phyloP scores from a whole-genome alignment of 305 asterid species.

The Salvia sclarea region DNA sequence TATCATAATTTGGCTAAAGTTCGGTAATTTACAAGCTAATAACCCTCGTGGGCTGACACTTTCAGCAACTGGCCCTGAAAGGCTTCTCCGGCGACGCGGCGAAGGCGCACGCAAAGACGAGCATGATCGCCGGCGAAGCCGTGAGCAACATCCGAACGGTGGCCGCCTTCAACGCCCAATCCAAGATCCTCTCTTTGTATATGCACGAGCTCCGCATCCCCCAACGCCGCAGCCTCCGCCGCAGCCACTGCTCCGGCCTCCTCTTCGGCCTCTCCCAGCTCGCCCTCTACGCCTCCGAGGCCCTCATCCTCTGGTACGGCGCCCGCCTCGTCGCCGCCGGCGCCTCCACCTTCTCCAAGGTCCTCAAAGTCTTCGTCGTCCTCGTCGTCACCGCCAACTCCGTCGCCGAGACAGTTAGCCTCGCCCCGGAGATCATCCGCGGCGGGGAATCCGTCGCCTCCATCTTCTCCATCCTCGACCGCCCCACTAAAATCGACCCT shows the following conservation, averaged over 20 bases:
- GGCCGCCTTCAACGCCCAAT: constrained; percentile 95
- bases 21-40: too few relatives aligned
- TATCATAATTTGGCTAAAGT: too few relatives aligned
- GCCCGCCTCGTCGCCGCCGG: constrained; percentile 79
- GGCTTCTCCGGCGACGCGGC: constrained; percentile 99
- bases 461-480: constrained; percentile 81
- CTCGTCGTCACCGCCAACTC: constrained; percentile 88
- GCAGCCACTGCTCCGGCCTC: constrained; percentile 73
- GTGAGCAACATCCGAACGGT: constrained; percentile 97
- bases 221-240: constrained; percentile 60
- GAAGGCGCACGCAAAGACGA: constrained; percentile 90
- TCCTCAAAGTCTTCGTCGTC: constrained; percentile 89
- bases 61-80: constrained; percentile 88
- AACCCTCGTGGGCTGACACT: background rate
- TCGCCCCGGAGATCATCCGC: constrained; percentile 88
- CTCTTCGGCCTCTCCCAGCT: constrained; percentile 94
- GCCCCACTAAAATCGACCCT: constrained; percentile 72
- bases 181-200: constrained; percentile 66
- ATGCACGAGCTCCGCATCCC: constrained; percentile 75
- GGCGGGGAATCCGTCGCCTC: constrained; percentile 98
- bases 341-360: constrained; percentile 83
- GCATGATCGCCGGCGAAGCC: constrained; percentile 99
- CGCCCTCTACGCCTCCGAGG: constrained; percentile 91
- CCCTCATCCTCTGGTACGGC: constrained; percentile 91
- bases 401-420: constrained; percentile 92